These are phyloP conservation scores for Zygosaccharomyces bisporus DNA, from an alignment of 805 yeast genomes.

Conservation along the genomic window DNA sequence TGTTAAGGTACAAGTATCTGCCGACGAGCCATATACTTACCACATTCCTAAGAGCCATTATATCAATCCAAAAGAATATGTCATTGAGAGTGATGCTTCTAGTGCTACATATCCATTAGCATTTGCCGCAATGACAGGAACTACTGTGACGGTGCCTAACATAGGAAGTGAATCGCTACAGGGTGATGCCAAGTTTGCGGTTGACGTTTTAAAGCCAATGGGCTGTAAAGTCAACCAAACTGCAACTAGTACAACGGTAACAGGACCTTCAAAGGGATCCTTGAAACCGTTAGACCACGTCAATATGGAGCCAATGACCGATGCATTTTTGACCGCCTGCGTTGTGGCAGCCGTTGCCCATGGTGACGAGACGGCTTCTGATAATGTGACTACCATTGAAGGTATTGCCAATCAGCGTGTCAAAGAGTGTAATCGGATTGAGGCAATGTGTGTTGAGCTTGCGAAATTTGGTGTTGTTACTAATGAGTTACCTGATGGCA, in stretches of 20 bases:
- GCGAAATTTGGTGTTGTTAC: slow-evolving; percentile 88
- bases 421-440: slow-evolving; percentile 93
- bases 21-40: slow-evolving; percentile 76
- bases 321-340: slow-evolving; percentile 93
- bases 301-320: slow-evolving; percentile 99
- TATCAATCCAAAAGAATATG: slow-evolving; percentile 76
- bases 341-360: slow-evolving; percentile 94
- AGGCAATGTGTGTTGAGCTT: slow-evolving; percentile 86
- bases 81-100: slow-evolving; percentile 94
- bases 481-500: slow-evolving; percentile 86
- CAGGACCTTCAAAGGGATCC: slow-evolving; percentile 73
- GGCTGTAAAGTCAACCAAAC: slow-evolving; percentile 88
- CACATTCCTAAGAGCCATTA: slow-evolving; percentile 84
- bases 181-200: slow-evolving; percentile 96
- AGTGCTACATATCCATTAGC: slow-evolving; percentile 98
- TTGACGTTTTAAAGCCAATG: slow-evolving; percentile 89
- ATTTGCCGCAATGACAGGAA: slow-evolving; percentile 93
- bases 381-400: slow-evolving; percentile 65
- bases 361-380: slow-evolving; percentile 40
- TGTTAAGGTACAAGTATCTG: slow-evolving; percentile 63
- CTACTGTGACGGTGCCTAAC: slow-evolving; percentile 88
- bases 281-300: slow-evolving; percentile 68
- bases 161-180: slow-evolving; percentile 89
- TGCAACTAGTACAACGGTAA: slow-evolving; percentile 82
- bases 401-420: slow-evolving; percentile 99